These are phyloP conservation scores for Russula virescens DNA, from an alignment of 768 basidiomycete species.

Conservation along the genomic window DNA sequence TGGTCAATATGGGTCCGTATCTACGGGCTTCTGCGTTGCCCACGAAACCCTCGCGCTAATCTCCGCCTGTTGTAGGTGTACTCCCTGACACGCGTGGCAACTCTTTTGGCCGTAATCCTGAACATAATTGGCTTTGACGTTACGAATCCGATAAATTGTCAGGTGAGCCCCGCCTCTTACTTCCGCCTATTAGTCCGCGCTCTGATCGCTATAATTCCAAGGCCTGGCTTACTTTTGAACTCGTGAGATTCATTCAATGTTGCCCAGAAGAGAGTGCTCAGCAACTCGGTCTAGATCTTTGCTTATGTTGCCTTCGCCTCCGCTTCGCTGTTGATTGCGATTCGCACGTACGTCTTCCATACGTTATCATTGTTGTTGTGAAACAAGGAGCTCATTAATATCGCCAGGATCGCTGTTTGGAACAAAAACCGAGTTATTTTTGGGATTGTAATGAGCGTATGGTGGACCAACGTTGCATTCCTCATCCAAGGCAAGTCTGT, in stretches of 20 bases:
- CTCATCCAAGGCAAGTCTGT: background rate
- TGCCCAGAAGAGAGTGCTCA: background rate
- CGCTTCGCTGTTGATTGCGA: background rate
- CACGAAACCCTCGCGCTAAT: background rate
- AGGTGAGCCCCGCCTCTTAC: background rate
- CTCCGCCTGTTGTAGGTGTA: background rate
- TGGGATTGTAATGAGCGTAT: background rate
- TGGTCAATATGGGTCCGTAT: slow-evolving; percentile 9
- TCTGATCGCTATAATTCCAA: background rate
- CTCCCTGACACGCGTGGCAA: background rate
- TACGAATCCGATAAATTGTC: background rate
- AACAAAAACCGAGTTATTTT: background rate
- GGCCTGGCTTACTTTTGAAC: background rate
- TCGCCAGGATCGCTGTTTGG: slow-evolving; percentile 10
- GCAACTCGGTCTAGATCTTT: background rate
- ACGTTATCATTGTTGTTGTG: background rate
- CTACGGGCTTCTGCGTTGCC: too few relatives aligned
- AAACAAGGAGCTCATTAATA: background rate
- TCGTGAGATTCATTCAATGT: background rate
- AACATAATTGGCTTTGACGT: slow-evolving; percentile 4
- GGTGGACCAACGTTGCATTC: background rate
- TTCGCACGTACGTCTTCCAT: slow-evolving; percentile 1
- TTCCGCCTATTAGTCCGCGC: background rate
- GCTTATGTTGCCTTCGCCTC: background rate
- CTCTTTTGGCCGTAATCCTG: background rate